phyloP scores from a whole-genome alignment of 1,284 basidiomycete genomes.

The Trichosporon ovoides region DNA sequence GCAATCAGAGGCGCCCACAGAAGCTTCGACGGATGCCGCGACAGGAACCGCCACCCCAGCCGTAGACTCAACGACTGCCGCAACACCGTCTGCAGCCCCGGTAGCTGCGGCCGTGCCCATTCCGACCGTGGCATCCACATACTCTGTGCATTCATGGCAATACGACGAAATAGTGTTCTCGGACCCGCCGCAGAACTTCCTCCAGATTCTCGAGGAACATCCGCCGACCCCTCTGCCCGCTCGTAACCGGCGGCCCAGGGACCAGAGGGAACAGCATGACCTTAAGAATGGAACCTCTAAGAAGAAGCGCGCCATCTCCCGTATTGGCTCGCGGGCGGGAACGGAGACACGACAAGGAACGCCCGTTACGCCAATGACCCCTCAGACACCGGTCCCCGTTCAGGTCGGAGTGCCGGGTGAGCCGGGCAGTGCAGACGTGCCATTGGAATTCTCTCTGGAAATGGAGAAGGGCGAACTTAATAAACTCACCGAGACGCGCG shows the following conservation, averaged over 20 bases:
- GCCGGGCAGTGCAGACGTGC: conserved; percentile 44
- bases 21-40: conserved; percentile 8
- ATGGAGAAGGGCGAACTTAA: conserved; percentile 85
- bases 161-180: conserved; percentile 98
- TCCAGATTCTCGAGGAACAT: conserved; percentile 72
- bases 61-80: conserved; percentile 1
- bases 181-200: conserved; percentile 85
- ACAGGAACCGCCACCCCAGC: conserved; percentile 6
- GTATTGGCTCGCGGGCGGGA: conserved; percentile 52
- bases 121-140: conserved; percentile 22
- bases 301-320: conserved; percentile 19
- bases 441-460: conserved; percentile 69
- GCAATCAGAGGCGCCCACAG: conserved; percentile 3
- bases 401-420: conserved; percentile 36
- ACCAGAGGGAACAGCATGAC: conserved; percentile 37
- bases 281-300: conserved; percentile 36
- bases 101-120: not conserved
- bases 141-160: conserved; percentile 90
- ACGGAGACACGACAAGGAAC: conserved; percentile 47
- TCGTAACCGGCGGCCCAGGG: conserved; percentile 51
- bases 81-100: not conserved
- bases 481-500: conserved; percentile 69
- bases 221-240: conserved; percentile 78
- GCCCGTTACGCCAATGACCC: conserved; percentile 2
- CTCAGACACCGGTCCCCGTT: conserved; percentile 27